Evolutionary conservation across 1,284 basidiomycete species (phyloP).

Genomic region (Neolentinus lepideus): DNA sequence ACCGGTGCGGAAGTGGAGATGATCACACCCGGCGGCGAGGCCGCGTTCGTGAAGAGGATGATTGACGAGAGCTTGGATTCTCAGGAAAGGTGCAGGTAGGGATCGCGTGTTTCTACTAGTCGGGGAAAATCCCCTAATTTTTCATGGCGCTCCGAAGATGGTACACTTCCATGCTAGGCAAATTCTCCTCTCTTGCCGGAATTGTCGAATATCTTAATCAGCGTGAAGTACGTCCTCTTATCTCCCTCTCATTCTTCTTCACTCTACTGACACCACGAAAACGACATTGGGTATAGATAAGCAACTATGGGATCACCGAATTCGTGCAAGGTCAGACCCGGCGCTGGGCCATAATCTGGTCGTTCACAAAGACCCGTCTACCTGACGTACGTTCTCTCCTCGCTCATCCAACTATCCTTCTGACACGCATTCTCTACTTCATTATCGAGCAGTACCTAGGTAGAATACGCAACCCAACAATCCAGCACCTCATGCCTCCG

Average conservation of each 20-base stretch:
- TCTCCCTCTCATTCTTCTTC: background rate
- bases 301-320: conserved; percentile 81
- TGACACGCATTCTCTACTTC: background rate
- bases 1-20: conserved; percentile 83
- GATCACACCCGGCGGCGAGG: conserved; percentile 84
- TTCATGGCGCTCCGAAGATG: conserved; percentile 43
- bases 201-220: conserved; percentile 53
- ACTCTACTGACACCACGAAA: background rate
- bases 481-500: background rate
- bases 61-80: conserved; percentile 61
- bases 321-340: conserved; percentile 82
- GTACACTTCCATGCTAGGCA: conserved; percentile 92
- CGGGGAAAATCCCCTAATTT: background rate
- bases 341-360: conserved; percentile 90
- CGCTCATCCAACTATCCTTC: background rate
- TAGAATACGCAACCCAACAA: background rate
- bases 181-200: conserved; percentile 65
- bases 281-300: conserved; percentile 42
- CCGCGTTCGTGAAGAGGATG: conserved; percentile 71
- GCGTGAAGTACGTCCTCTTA: conserved; percentile 35
- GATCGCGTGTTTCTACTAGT: background rate
- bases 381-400: conserved; percentile 50
- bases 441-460: background rate
- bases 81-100: conserved; percentile 44
- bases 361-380: conserved; percentile 53